These are phyloP conservation scores for Daldinia sp. DNA, from an alignment of 2,329 filamentous ascomycete genomes.

Conservation along the genomic window DNA sequence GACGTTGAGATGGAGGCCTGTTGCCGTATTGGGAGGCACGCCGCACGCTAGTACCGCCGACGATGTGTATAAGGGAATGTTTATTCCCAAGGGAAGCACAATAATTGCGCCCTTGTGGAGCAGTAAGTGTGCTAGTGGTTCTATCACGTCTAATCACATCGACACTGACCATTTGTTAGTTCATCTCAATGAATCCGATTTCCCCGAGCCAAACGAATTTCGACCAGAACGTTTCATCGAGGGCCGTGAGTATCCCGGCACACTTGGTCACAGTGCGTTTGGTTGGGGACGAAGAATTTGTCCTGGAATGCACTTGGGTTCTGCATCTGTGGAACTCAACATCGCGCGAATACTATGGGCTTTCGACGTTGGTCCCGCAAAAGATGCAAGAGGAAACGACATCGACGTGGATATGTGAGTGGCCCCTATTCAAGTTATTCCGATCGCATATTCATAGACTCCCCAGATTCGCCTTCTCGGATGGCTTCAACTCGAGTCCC, in stretches of 20 bases:
- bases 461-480: slow-evolving; percentile 52
- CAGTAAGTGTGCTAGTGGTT: slow-evolving; percentile 45
- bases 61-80: slow-evolving; percentile 53
- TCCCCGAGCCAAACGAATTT: slow-evolving; percentile 52
- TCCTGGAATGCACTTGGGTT: slow-evolving; percentile 59
- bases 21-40: slow-evolving; percentile 54
- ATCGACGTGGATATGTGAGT: slow-evolving; percentile 53
- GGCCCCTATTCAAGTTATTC: background rate
- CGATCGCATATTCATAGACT: background rate
- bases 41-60: slow-evolving; percentile 57
- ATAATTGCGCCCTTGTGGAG: slow-evolving; percentile 55
- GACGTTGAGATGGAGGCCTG: slow-evolving; percentile 53
- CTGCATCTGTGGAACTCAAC: slow-evolving; percentile 57
- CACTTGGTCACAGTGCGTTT: slow-evolving; percentile 51
- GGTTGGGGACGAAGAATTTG: slow-evolving; percentile 54
- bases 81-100: slow-evolving; percentile 54
- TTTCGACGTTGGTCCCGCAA: slow-evolving; percentile 52
- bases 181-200: slow-evolving; percentile 53
- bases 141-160: background rate
- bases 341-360: slow-evolving; percentile 63
- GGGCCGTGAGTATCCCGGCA: slow-evolving; percentile 47
- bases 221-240: slow-evolving; percentile 35
- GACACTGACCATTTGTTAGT: slow-evolving; percentile 39
- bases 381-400: slow-evolving; percentile 43
- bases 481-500: slow-evolving; percentile 54